Base-by-base conservation (phyloP, 192 early-diverging fungal species). In the Geranomyces variabilis region DNA sequence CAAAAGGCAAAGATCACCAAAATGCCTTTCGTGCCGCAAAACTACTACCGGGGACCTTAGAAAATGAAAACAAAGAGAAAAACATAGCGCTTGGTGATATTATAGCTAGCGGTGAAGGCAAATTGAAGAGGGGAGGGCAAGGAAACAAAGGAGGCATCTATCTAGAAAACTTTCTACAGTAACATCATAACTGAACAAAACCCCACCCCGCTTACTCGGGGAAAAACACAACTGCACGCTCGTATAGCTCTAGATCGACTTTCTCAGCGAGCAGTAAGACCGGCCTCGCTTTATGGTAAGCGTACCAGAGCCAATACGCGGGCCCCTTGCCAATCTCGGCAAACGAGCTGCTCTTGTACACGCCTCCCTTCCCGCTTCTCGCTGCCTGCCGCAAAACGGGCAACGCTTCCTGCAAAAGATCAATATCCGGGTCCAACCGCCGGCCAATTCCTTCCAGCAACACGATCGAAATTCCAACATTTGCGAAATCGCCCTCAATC, bases 381-480 rank as follows among this genome's bases (percentile, higher is more conserved):
- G 65, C 66, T 6, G 73, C 73, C 45, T 69, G n/a, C 36, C 73
- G 29, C 28, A 75, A 45, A 21, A 75, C 49, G 0, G 73, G 73
- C 12, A 75, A 46, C 7, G 73, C 73, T 22, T 67, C 90, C 55
- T 93, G 89, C 73, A 99, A 83, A 29, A 99, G 82, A 78, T 99
- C 97, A 24, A 96, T 83, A 10, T 94, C 88, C 0, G 94, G 94
- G 77, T 99, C 92, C 59, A 99, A 75, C 49, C 90, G 87, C 26
- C 94, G 76, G 5, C 97, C 97, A 76, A 99, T 93, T 0, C 97
- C 97, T 77, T 99, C 97, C 1, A 99, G 75, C 63, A 99, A 84
- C 81, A 97, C 86, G 65, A 96, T 93, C 9, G 92, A 89, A 43
- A 99, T 88, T 10, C 94, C 88, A 19, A 97, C 90, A 80, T 96